Evolutionary conservation across 352 stramenopile genomes (phyloP), one percentile per base, ranked within the genome.

Genomic region (Globisporangium recalcitrans): DNA sequence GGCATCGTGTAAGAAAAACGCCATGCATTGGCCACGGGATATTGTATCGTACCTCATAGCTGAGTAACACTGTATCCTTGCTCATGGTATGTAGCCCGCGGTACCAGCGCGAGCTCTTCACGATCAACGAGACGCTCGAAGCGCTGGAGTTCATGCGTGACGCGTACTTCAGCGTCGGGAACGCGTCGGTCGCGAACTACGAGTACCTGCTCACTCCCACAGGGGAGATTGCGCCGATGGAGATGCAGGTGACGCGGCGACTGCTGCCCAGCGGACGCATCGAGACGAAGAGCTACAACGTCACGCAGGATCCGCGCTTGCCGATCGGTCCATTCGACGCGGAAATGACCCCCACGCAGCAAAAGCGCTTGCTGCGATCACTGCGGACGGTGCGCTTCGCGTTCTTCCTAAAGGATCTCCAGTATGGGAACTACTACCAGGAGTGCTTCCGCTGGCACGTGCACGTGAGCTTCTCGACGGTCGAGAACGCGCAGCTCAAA

Each of bases 371-470:
- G 5, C 53, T 90, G 59, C 79, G 74, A 16, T 84, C 82, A 22
- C 34, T 93, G 1, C 60, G 60, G 0, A 29, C 22, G 11, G 63
- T 92, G 21, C 68, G 60, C 31, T 80, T 93, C 47, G 67, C 70
- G 13, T 82, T 95, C 34, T 65, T 68, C 4, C 61, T 95, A 29
- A 78, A 80, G 31, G 86, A 95, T 44, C 74, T 67, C 10, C 84
- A 95, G 65, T 85, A 85, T 58, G 85, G 85, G 14, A 65, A 77
- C 49, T 89, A 83, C 42, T 95, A 95, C 67, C 67, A 80, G 47
- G 86, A 95, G 48, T 95, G 86, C 60, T 95, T 93, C 64, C 82
- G 90, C 58, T 95, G 86, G 86, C 66, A 75, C 34, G 70, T 95
- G 19, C 77, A 80, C 60, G 62, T 91, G 44, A 65, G 63, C 4